phyloP scores from a whole-genome alignment of 75 land plant species.

The Cupressus sempervirens region DNA sequence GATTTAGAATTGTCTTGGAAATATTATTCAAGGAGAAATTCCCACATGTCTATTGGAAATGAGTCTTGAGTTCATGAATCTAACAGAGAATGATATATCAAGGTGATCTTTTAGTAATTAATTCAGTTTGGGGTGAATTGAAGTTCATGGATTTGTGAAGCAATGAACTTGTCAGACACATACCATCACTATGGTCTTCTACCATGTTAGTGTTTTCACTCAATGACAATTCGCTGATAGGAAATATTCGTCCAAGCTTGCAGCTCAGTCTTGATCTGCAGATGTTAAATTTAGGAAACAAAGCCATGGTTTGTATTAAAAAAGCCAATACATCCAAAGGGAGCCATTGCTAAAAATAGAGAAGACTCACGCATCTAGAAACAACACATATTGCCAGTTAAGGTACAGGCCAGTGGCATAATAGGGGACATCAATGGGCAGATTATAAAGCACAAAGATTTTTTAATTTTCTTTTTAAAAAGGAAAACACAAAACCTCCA shows the following conservation, averaged over 20 bases:
- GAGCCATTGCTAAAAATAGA: too few species aligned
- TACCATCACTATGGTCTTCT: background rate
- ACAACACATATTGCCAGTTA: too few species aligned
- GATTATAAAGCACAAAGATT: too few species aligned
- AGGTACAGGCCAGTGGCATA: too few species aligned
- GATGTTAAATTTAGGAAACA: conserved; percentile 20
- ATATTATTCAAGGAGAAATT: conserved; percentile 17
- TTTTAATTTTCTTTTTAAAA: too few species aligned
- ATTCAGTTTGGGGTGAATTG: background rate
- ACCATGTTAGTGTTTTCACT: conserved; percentile 7
- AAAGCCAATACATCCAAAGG: too few species aligned
- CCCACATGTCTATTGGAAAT: conserved; percentile 4
- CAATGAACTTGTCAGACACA: background rate
- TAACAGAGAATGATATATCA: background rate
- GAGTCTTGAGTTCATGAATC: background rate
- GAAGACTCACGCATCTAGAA: too few species aligned
- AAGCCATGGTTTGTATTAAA: too few species aligned
- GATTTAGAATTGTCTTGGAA: conserved; percentile 14
- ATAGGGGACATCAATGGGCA: too few species aligned
- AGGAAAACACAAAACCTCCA: too few species aligned
- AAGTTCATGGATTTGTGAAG: background rate
- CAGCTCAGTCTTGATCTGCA: conserved; percentile 14
- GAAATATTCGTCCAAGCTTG: conserved; percentile 20
- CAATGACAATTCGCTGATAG: conserved; percentile 20
- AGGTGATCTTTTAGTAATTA: background rate